Base-by-base conservation (phyloP, 2,329 filamentous ascomycete genomes). In the Cercospora berteroae region DNA sequence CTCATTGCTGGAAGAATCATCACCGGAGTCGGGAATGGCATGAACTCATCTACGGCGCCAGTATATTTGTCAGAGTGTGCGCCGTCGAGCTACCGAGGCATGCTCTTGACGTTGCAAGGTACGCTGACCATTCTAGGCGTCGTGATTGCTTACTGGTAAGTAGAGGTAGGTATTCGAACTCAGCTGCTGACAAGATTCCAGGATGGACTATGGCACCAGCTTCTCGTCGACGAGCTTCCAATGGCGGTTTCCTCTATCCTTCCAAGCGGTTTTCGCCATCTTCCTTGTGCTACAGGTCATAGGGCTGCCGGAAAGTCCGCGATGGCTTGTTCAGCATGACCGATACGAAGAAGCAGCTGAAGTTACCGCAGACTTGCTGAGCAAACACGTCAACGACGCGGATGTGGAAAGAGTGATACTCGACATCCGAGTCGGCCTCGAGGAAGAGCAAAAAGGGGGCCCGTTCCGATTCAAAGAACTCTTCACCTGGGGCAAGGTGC, bases 341-440 rank as follows among this genome's bases (percentile, higher is more conserved):
- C 79, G 81, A 36, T 76, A 83, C 44, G 78, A 80, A 67, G 85
- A 81, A 72, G 85, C 79, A 58, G 80, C 81, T 48, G 79, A 80
- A 18, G 83, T 86, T 13, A 81, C 86, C 33, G 83, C 84, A 12
- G 83, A 83, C 5, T 81, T 87, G 5, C 79, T 78, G 57, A 83
- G 82, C 10, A 75, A 77, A 25, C 72, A 85, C 57, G 67, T 69
- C 85, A 83, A 88, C 57, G 83, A 86, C 69, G 79, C 82, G 8
- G 84, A 89, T 73, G 88, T 88, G 2, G 81, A 84, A 56, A 48
- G 60, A 48, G 88, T 91, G n/a, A 79, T 87, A n/a, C 90, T 93
- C 73, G 78, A 77, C 64, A 80, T 82, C 66, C 76, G 77, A 12
- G 79, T 78, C 5, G 79, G 80, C 18, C 23, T 55, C 3, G 23